Conservation (phyloP, 2,329 filamentous ascomycete genomes). For the Pestalotiopsis fici region DNA sequence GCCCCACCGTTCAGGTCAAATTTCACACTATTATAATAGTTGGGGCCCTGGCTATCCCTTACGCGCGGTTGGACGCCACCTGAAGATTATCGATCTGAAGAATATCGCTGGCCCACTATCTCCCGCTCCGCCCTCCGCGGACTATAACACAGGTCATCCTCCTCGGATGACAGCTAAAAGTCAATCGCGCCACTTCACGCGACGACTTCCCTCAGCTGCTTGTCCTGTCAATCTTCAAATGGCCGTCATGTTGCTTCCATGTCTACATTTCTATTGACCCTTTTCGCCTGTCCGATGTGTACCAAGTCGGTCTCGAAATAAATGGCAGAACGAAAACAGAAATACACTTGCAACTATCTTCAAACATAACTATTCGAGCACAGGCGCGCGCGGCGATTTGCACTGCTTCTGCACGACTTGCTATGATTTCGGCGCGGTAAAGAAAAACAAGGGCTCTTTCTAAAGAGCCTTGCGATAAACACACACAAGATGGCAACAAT, state of each 20-base stretch:
- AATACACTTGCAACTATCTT: not conserved
- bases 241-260: not conserved
- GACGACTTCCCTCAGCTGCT: not conserved
- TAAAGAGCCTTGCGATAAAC: not conserved
- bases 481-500: constrained; percentile 18
- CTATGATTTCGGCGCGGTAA: not conserved
- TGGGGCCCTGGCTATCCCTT: not conserved
- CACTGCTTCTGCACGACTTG: not conserved
- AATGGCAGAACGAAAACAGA: not conserved
- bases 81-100: not conserved
- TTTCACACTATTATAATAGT: not conserved
- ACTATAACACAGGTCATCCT: not conserved
- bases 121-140: not conserved
- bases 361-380: not conserved
- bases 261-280: not conserved
- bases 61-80: constrained; percentile 6
- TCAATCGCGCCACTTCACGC: not conserved
- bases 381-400: not conserved
- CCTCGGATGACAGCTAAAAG: not conserved
- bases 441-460: not conserved
- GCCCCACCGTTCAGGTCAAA: constrained; percentile 15
- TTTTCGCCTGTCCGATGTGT: not conserved
- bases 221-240: not conserved
- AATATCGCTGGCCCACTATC: not conserved
- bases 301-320: not conserved